phyloP scores from a whole-genome alignment of 441 rosid genomes.

The Populus tomentosa region DNA sequence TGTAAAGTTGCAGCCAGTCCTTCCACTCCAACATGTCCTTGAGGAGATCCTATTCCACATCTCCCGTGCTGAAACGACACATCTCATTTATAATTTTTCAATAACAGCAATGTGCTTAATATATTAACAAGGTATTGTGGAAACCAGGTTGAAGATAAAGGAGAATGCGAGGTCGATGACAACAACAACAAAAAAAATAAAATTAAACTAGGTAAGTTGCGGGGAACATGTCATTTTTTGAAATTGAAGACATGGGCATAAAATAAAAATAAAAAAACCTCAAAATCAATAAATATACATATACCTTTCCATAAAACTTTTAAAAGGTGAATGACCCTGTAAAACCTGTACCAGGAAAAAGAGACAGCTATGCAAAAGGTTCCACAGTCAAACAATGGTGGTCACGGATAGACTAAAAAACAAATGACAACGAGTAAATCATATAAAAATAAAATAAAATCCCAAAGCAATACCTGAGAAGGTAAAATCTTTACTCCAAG shows the following conservation, averaged over 20 bases:
- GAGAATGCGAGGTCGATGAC: background rate
- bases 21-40: background rate
- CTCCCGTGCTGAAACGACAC: background rate
- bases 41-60: background rate
- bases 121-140: background rate
- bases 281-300: constrained; percentile 5
- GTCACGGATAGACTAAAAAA: background rate
- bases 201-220: background rate
- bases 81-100: no score
- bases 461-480: constrained; percentile 34
- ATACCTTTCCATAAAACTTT: constrained; percentile 41
- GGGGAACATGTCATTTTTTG: background rate
- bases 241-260: background rate
- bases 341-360: constrained; percentile 40
- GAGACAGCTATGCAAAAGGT: constrained; percentile 22
- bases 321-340: constrained; percentile 55
- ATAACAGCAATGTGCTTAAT: background rate
- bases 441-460: background rate
- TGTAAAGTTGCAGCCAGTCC: background rate
- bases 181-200: background rate
- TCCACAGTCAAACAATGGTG: constrained; percentile 19
- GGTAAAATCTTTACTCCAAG: constrained; percentile 45
- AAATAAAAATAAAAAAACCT: background rate
- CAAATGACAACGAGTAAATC: background rate
- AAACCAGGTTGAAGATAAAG: background rate